These are phyloP conservation scores for Erucastrum elatum DNA, from an alignment of 345 rosid species.

Conservation along the genomic window DNA sequence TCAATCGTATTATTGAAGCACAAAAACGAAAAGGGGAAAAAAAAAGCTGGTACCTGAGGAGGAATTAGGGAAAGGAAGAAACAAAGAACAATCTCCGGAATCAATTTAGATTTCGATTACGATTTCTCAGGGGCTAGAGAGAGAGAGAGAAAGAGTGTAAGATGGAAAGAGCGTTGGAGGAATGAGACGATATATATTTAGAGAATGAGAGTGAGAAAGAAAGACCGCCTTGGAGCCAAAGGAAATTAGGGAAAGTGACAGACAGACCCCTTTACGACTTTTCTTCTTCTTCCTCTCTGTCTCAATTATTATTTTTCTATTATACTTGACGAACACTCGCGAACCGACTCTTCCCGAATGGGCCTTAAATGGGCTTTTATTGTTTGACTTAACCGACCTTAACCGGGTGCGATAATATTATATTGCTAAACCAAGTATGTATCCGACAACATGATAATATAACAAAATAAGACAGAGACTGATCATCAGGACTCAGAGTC, in stretches of 20 bases:
- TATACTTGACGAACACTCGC: constrained; percentile 28
- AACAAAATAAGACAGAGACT: not conserved
- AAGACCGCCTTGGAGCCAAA: not conserved
- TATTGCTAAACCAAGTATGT: not conserved
- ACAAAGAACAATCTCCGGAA: constrained; percentile 11
- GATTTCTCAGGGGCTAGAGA: not conserved
- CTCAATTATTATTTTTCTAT: not conserved
- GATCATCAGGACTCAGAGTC: constrained; percentile 60
- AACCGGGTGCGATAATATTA: not conserved
- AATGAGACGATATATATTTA: constrained; percentile 15
- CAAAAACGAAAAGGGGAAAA: not conserved
- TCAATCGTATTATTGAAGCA: not conserved
- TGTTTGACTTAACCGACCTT: not conserved
- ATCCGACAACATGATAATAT: not conserved
- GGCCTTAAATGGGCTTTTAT: constrained; percentile 17
- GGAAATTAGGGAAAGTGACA: not conserved
- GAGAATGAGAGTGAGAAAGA: not conserved
- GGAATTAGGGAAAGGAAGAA: not conserved
- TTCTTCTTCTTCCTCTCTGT: not conserved
- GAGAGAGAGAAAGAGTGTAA: constrained; percentile 6
- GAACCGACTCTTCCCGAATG: constrained; percentile 14
- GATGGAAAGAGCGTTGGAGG: constrained; percentile 3
- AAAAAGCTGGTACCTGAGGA: constrained; percentile 19
- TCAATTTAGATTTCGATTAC: not conserved
- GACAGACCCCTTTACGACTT: not conserved